Percentiles rank a stretch among this genome's conserved stretches.
Conservation (phyloP, 345 rosid species). For the Jatropha curcas region DNA sequence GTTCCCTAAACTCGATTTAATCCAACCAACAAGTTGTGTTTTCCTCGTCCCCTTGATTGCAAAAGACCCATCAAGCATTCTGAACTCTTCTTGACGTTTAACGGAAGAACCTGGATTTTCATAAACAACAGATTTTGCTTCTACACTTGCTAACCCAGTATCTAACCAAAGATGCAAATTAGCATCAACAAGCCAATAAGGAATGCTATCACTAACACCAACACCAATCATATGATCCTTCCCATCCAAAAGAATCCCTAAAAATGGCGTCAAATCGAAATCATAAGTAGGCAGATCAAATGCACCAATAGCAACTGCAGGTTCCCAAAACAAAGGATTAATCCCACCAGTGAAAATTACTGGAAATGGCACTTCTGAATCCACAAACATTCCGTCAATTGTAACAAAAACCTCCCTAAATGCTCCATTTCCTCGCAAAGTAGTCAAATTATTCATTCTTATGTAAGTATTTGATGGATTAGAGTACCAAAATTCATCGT, state of each 20-base stretch:
- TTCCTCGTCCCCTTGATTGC: constrained; percentile 50
- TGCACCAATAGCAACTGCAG: constrained; percentile 72
- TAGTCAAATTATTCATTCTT: constrained; percentile 52
- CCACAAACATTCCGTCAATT: constrained; percentile 66
- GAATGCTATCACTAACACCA: constrained; percentile 57
- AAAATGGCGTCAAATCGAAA: constrained; percentile 66
- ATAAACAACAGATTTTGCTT: constrained; percentile 39
- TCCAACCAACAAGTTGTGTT: constrained; percentile 65
- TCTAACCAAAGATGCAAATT: constrained; percentile 83
- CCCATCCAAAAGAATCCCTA: constrained; percentile 64
- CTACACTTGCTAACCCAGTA: constrained; percentile 29
- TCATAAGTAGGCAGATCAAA: constrained; percentile 79
- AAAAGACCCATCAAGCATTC: constrained; percentile 63
- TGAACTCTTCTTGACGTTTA: constrained; percentile 36
- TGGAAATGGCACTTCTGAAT: constrained; percentile 75
- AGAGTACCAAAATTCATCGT: constrained; percentile 95
- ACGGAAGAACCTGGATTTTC: constrained; percentile 35
- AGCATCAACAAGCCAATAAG: constrained; percentile 84
- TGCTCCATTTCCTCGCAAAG: constrained; percentile 65
- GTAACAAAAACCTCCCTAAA: constrained; percentile 65
- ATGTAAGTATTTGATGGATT: constrained; percentile 78
- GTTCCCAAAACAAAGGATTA: constrained; percentile 87
- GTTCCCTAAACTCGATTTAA: constrained; percentile 59
- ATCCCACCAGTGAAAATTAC: constrained; percentile 83
- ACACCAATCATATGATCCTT: constrained; percentile 55